phyloP scores from a whole-genome alignment of 2,329 filamentous ascomycete species.

The Penicillium sp. region DNA sequence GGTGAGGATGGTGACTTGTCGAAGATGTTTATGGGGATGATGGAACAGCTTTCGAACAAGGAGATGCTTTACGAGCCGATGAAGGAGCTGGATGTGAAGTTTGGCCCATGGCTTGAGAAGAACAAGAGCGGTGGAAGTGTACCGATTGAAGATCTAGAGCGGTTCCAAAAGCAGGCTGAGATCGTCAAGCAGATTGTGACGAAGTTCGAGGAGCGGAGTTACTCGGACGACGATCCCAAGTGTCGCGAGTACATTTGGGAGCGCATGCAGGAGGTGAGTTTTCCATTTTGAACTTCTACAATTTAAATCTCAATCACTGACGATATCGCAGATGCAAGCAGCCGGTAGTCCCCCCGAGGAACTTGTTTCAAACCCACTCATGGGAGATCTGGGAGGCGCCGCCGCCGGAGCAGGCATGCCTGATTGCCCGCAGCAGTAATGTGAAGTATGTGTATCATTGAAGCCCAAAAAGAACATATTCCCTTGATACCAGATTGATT shows the following conservation, averaged over 20 bases:
- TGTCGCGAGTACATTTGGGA: conserved; percentile 94
- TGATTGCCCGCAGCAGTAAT: conserved; percentile 64
- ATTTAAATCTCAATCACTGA: conserved; percentile 9
- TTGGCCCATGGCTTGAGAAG: conserved; percentile 82
- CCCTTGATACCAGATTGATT: background rate
- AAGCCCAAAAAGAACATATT: background rate
- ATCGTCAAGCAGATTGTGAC: conserved; percentile 83
- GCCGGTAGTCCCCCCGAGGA: conserved; percentile 88
- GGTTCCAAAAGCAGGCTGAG: conserved; percentile 78
- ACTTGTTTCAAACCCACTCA: conserved; percentile 61
- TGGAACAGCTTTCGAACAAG: conserved; percentile 98
- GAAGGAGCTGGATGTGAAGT: conserved; percentile 94
- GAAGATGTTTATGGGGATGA: conserved; percentile 95
- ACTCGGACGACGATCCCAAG: conserved; percentile 76
- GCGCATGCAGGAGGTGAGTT: conserved; percentile 89
- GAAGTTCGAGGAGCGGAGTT: conserved; percentile 81
- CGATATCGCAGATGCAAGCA: conserved; percentile 81
- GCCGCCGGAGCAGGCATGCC: conserved; percentile 61
- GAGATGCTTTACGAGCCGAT: conserved; percentile 98
- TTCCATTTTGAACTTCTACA: background rate
- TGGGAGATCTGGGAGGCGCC: conserved; percentile 74
- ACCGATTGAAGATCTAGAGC: conserved; percentile 68
- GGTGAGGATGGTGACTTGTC: conserved; percentile 82
- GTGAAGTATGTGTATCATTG: conserved; percentile 2
- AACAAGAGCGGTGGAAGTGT: conserved; percentile 65